Base-by-base conservation (phyloP, 768 basidiomycete species). In the Megacollybia marginata region DNA sequence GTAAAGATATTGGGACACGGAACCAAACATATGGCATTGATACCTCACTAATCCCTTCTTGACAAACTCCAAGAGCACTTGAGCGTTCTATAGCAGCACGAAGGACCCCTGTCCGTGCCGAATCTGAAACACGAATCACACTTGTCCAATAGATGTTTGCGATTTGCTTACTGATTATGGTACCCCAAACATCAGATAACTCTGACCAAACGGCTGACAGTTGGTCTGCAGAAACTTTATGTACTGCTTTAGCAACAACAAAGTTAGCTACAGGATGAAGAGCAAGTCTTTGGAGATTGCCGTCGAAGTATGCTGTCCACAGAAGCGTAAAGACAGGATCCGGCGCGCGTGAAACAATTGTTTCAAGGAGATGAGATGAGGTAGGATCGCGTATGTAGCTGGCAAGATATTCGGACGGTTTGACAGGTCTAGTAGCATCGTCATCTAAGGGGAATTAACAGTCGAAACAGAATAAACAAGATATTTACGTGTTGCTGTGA, bases 181-280 rank as follows among this genome's bases (percentile, higher is more conserved):
- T 90, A 48, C 62, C 65, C 77, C 87, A 80, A 36, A 71, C 62
- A 33, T 64, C 70, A 43, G 69, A 64, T 33, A 93, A 69, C 58
- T 92, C 89, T n/a, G 65, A 57, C 42, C 83, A 74, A 13, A 79
- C 71, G 5, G 67, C 70, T 1, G 63, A 62, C 33, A 97, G 61
- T 52, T 87, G 80, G 4, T 68, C 65, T 15, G 65, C 69, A n/a
- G 76, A 69, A 11, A 83, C 62, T 43, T 89, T 72, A 46, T 80
- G 79, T 23, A 94, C 55, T 1, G 85, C 88, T 62, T 82, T 85
- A 1, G 93, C 86, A 5, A 93, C 73, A 18, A 97, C 93, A 58
- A 92, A 99, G 61, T 98, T 99, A 11, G 90, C 92, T 2, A 94
- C 88, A 2, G 94, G 92, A 64, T 99, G 95, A 16, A 76, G 70